Percentiles rank a stretch among this genome's conserved stretches.
Conservation (phyloP, 1,284 basidiomycete genomes). For the Agaricales sp. region DNA sequence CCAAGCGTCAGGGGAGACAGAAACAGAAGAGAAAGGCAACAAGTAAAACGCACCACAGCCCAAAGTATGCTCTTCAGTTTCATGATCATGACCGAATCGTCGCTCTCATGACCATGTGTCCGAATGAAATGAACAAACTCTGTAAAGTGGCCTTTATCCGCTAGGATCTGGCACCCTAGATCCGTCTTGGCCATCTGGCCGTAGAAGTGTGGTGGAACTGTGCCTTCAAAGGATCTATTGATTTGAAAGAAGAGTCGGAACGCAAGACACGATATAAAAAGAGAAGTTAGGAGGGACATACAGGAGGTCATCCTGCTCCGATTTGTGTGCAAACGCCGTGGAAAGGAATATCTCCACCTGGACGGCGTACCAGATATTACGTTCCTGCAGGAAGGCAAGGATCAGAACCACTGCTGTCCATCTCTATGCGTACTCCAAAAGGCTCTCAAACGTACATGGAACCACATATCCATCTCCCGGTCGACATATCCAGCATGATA, state of each 20-base stretch:
- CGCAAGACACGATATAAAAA: conserved; percentile 4
- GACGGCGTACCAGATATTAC: conserved; percentile 80
- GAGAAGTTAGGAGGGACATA: conserved; percentile 16
- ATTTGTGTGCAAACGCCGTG: conserved; percentile 57
- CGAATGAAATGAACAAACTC: conserved; percentile 90
- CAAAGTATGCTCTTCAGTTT: conserved; percentile 94
- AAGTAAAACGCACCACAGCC: conserved; percentile 69
- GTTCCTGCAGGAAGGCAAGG: conserved; percentile 42
- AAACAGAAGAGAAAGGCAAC: not conserved
- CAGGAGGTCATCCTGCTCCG: conserved; percentile 46
- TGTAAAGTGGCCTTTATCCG: conserved; percentile 84
- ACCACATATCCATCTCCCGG: conserved; percentile 93
- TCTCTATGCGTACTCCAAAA: too few relatives aligned
- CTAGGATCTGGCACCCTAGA: conserved; percentile 84
- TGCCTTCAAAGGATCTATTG: conserved; percentile 77
- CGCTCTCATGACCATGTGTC: conserved; percentile 75
- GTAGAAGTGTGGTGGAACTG: conserved; percentile 93
- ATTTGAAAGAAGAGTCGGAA: conserved; percentile 2
- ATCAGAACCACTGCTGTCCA: too few relatives aligned
- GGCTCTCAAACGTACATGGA: conserved; percentile 65
- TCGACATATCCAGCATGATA: conserved; percentile 90
- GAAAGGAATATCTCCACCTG: conserved; percentile 82
- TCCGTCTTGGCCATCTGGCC: conserved; percentile 96
- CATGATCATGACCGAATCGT: conserved; percentile 75
- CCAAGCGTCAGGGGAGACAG: conserved; percentile 4